Evolutionary conservation across 2,329 filamentous ascomycete species (phyloP).

Genomic region (Pseudocercospora vitis): DNA sequence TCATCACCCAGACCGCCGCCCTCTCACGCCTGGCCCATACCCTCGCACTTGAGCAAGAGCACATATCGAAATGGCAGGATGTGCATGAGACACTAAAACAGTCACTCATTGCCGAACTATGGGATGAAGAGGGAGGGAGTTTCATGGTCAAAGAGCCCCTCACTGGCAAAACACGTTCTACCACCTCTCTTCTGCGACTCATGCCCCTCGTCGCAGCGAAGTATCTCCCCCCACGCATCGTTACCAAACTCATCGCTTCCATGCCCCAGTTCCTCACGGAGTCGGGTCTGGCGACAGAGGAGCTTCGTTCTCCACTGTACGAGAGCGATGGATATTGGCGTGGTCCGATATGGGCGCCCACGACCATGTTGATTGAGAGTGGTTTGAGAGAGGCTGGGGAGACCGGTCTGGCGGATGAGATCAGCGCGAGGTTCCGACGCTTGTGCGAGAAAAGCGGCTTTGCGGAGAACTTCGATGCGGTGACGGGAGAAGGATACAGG

Average conservation of each 20-base stretch:
- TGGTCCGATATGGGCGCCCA: conserved; percentile 4
- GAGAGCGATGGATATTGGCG: conserved; percentile 6
- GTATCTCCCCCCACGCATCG: not conserved
- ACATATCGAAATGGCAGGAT: not conserved
- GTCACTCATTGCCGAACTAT: not conserved
- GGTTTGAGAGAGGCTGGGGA: not conserved
- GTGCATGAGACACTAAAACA: not conserved
- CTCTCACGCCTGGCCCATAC: not conserved
- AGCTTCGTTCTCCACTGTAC: not conserved
- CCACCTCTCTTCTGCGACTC: conserved; percentile 2
- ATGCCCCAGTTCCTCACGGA: conserved; percentile 1
- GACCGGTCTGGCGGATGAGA: not conserved
- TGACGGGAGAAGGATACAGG: not conserved
- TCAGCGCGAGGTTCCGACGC: not conserved
- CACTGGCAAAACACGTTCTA: not conserved
- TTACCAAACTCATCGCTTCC: not conserved
- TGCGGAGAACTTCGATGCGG: conserved; percentile 8
- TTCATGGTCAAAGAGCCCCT: not conserved
- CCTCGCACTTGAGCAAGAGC: not conserved
- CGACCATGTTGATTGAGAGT: not conserved
- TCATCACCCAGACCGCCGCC: not conserved
- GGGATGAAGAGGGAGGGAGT: not conserved
- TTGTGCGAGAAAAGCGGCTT: conserved; percentile 5
- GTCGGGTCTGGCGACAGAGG: conserved; percentile 3
- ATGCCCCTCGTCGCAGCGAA: conserved; percentile 6